Conservation (phyloP, 495 filamentous ascomycete species). For the Hapsidospora chrysogenum region DNA sequence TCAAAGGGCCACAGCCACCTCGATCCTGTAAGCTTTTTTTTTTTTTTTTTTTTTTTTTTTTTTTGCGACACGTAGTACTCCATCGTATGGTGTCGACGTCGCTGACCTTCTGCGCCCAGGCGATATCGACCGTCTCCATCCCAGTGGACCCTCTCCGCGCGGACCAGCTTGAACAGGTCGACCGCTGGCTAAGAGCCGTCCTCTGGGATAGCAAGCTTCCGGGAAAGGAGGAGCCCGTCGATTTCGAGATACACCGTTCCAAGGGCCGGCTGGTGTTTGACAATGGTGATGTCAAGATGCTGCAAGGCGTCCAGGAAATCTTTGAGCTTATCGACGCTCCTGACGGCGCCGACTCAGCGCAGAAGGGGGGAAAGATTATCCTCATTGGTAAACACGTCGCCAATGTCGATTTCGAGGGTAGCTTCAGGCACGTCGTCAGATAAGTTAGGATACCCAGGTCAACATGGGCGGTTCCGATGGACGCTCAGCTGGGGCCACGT, state of each 20-base stretch:
- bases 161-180: constrained; percentile 40
- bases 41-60: no score
- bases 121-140: constrained; percentile 75
- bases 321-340: constrained; percentile 73
- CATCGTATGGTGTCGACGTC: constrained; percentile 4
- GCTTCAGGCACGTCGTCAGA: constrained; percentile 8
- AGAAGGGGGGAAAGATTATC: constrained; percentile 50
- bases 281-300: constrained; percentile 50
- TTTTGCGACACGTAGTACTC: no score
- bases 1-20: constrained; percentile 62
- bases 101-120: constrained; percentile 34
- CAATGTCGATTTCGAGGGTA: constrained; percentile 25
- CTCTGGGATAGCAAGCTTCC: constrained; percentile 70
- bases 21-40: constrained; percentile 47
- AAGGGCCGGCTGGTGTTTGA: constrained; percentile 57
- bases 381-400: constrained; percentile 58
- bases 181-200: constrained; percentile 68
- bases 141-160: constrained; percentile 36
- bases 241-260: constrained; percentile 65
- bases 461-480: no score
- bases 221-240: constrained; percentile 5
- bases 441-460: no score
- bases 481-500: no score
- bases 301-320: constrained; percentile 84
- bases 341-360: constrained; percentile 6